A percentile compares a stretch with the other conserved stretches of the same genome.
phyloP scores from a whole-genome alignment of 805 yeast genomes.

The Yarrowia deformans region DNA sequence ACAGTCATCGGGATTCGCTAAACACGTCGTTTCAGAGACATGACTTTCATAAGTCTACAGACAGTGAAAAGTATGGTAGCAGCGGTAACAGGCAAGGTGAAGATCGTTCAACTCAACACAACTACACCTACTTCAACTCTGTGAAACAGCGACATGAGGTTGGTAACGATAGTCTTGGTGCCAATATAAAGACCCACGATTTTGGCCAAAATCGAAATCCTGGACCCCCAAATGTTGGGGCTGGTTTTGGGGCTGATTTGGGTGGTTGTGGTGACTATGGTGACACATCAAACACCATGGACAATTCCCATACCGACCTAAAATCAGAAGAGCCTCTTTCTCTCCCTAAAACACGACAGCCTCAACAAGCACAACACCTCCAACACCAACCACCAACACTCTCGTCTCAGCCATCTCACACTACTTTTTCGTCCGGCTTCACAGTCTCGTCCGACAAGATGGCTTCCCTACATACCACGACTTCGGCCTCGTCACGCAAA shows the following conservation, averaged over 20 bases:
- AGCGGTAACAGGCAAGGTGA: no score
- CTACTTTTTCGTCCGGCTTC: slow-evolving; percentile 4
- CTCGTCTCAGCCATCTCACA: background rate
- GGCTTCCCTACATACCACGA: background rate
- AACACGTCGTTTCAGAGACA: background rate
- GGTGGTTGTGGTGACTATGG: no score
- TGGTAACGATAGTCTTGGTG: background rate
- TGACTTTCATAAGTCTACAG: no score
- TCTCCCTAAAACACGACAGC: slow-evolving; percentile 10
- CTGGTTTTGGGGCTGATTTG: background rate
- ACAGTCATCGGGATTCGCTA: slow-evolving; percentile 11
- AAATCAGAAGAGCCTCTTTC: slow-evolving; percentile 1
- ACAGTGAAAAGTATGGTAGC: no score
- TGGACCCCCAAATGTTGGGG: background rate
- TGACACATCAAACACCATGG: background rate
- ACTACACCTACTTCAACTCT: slow-evolving; percentile 4
- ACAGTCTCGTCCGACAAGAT: background rate
- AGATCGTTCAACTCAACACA: no score
- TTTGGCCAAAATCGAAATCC: background rate
- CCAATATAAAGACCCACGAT: background rate
- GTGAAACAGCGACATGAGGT: slow-evolving; percentile 17
- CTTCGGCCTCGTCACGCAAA: background rate
- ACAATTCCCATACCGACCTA: background rate
- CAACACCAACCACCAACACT: background rate
- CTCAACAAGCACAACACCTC: background rate